These are phyloP conservation scores for Leptographium procerum DNA, from an alignment of 2,329 filamentous ascomycete genomes.

Conservation along the genomic window DNA sequence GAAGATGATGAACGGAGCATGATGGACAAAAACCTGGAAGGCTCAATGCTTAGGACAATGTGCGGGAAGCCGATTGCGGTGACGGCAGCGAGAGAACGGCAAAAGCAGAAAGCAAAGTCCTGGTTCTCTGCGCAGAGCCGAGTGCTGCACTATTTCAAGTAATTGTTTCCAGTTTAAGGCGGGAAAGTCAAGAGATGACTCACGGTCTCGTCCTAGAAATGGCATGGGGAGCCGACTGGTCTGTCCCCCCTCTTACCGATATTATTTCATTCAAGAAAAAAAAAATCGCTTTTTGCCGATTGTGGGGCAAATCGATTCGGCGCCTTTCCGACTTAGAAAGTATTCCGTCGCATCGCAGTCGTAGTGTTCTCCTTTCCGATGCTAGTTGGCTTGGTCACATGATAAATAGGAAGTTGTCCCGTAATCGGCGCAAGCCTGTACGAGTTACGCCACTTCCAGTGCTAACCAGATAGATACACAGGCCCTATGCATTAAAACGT, in stretches of 20 bases:
- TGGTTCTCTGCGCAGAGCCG: background rate
- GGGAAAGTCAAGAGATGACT: slow-evolving; percentile 27
- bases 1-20: slow-evolving; percentile 2
- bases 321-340: background rate
- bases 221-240: background rate
- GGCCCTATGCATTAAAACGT: too few relatives aligned
- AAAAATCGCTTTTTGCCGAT: background rate
- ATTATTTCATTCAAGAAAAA: background rate
- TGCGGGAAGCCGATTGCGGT: background rate
- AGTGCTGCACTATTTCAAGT: background rate
- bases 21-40: background rate
- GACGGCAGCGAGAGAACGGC: background rate
- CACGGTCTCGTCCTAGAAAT: background rate
- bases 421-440: background rate
- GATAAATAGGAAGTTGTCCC: background rate
- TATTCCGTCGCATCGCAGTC: background rate
- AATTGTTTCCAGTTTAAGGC: background rate
- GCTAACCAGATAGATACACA: too few relatives aligned
- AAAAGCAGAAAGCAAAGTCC: background rate
- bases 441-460: too few relatives aligned
- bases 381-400: background rate
- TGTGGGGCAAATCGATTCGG: background rate
- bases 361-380: background rate
- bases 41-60: background rate
- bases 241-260: background rate